Evolutionary conservation across 768 basidiomycete genomes (phyloP).

Genomic region (Mycena capillaripes): DNA sequence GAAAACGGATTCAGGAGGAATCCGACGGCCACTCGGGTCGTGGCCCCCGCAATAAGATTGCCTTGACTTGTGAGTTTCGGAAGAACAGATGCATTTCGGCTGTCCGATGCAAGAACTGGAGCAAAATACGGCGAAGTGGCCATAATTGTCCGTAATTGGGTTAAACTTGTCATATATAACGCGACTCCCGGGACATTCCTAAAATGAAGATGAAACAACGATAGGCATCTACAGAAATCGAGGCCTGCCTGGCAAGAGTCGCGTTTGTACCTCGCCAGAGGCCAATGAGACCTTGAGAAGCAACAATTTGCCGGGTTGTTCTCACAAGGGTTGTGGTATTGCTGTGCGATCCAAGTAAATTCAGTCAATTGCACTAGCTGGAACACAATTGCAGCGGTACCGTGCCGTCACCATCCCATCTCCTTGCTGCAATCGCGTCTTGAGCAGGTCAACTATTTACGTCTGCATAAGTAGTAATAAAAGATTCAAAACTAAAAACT

Average conservation of each 20-base stretch:
- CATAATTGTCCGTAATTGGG: constrained; percentile 84
- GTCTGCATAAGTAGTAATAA: background rate
- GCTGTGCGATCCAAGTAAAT: constrained; percentile 34
- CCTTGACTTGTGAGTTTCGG: constrained; percentile 82
- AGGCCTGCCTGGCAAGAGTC: constrained; percentile 77
- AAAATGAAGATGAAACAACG: constrained; percentile 18
- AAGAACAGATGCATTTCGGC: constrained; percentile 63
- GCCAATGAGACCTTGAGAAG: constrained; percentile 74
- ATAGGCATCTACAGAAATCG: background rate
- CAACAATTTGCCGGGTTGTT: constrained; percentile 70
- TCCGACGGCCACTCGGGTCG: constrained; percentile 84
- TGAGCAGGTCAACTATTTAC: constrained; percentile 84
- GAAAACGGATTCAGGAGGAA: constrained; percentile 92
- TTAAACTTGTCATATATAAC: constrained; percentile 90
- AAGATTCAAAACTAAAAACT: background rate
- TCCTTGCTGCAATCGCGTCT: constrained; percentile 92
- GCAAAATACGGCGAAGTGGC: constrained; percentile 82
- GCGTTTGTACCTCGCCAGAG: constrained; percentile 93
- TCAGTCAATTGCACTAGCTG: constrained; percentile 1
- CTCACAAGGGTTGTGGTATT: constrained; percentile 59
- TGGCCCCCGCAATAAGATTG: constrained; percentile 89
- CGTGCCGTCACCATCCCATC: constrained; percentile 60
- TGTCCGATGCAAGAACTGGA: constrained; percentile 40
- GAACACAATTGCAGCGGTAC: constrained; percentile 41
- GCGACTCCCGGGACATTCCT: constrained; percentile 96